Evolutionary conservation across 2,329 filamentous ascomycete genomes (phyloP).

Genomic region (Pseudonectria foliicola): DNA sequence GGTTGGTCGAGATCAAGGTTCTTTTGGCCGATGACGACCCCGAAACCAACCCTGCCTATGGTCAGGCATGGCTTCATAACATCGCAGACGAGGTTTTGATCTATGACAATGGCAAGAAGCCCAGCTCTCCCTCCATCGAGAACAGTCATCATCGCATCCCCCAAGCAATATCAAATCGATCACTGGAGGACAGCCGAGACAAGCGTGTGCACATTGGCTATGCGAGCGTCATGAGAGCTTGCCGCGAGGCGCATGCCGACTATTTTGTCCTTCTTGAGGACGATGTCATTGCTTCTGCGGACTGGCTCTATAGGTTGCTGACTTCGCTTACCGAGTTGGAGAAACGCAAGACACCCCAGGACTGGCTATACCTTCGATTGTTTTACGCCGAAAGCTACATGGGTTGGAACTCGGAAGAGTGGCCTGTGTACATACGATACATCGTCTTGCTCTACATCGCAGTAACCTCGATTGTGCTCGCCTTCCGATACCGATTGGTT

Average conservation of each 20-base stretch:
- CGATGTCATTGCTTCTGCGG: slow-evolving; percentile 24
- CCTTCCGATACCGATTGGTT: slow-evolving; percentile 5
- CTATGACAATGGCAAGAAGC: slow-evolving; percentile 11
- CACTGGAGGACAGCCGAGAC: slow-evolving; percentile 10
- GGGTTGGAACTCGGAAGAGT: slow-evolving; percentile 29
- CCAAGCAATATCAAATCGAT: slow-evolving; percentile 6
- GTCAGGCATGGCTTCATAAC: slow-evolving; percentile 21
- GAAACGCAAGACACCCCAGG: slow-evolving; percentile 3
- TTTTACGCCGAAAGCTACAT: slow-evolving; percentile 29
- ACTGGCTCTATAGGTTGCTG: slow-evolving; percentile 22
- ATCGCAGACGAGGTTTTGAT: slow-evolving; percentile 24
- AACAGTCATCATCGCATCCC: slow-evolving; percentile 8
- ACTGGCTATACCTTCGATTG: slow-evolving; percentile 27
- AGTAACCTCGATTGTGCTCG: slow-evolving; percentile 6
- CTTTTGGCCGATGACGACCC: slow-evolving; percentile 23
- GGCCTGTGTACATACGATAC: slow-evolving; percentile 17
- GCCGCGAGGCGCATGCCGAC: slow-evolving; percentile 12
- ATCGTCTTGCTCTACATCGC: slow-evolving; percentile 14
- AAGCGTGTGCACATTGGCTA: slow-evolving; percentile 23
- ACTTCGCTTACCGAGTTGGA: slow-evolving; percentile 17
- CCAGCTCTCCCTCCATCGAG: background rate
- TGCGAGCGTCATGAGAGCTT: slow-evolving; percentile 18
- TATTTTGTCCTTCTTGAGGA: slow-evolving; percentile 28
- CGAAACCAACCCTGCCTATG: slow-evolving; percentile 20
- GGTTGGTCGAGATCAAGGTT: slow-evolving; percentile 19